A percentile compares a stretch with the other conserved stretches of the same genome.
phyloP scores from a whole-genome alignment of 2,329 filamentous ascomycete genomes.

The Ceratocystis cubensis region DNA sequence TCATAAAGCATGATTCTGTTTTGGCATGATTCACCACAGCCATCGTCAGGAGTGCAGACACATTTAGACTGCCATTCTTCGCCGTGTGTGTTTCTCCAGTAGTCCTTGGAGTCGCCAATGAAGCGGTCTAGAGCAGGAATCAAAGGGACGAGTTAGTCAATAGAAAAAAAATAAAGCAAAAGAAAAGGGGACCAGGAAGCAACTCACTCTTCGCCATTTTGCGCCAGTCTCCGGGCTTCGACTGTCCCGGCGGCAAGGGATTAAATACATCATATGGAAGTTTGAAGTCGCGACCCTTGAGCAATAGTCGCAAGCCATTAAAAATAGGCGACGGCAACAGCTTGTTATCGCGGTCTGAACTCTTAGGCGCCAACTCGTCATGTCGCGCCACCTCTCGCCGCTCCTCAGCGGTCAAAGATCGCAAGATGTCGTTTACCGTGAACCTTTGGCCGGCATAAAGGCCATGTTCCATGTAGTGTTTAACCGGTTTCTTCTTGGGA shows the following conservation, averaged over 20 bases:
- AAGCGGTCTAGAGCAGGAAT: conserved; percentile 58
- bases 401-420: conserved; percentile 38
- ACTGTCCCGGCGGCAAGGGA: conserved; percentile 70
- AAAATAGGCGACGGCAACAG: conserved; percentile 67
- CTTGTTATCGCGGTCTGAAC: conserved; percentile 39
- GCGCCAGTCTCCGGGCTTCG: conserved; percentile 85
- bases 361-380: conserved; percentile 7
- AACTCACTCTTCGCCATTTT: conserved; percentile 78
- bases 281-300: conserved; percentile 68
- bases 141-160: conserved; percentile 24
- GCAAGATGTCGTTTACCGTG: conserved; percentile 33
- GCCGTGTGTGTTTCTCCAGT: conserved; percentile 70
- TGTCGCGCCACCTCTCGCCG: conserved; percentile 37
- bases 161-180: neutral
- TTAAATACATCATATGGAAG: conserved; percentile 84
- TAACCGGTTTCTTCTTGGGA: conserved; percentile 39
- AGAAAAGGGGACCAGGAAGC: neutral
- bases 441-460: conserved; percentile 72
- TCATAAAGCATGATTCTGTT: conserved; percentile 97
- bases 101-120: conserved; percentile 64
- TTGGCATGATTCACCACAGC: conserved; percentile 80
- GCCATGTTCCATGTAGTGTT: conserved; percentile 71
- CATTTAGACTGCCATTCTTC: conserved; percentile 60
- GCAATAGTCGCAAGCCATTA: conserved; percentile 56
- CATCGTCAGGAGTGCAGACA: conserved; percentile 62